phyloP scores from a whole-genome alignment of 257 asterid genomes.

The Solanum arcanum region DNA sequence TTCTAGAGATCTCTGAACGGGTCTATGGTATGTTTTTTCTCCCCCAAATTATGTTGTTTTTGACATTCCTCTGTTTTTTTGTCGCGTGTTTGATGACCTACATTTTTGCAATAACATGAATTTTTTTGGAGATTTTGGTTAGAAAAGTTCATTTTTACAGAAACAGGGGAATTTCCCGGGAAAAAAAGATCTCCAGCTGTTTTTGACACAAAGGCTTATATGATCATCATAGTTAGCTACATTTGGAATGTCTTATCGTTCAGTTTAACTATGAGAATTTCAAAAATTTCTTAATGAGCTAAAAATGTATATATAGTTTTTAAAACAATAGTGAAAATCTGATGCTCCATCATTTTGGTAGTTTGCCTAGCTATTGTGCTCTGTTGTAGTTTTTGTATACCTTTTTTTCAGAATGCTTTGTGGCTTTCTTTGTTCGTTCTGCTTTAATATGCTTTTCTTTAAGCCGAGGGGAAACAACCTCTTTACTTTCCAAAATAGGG shows the following conservation, averaged over 20 bases:
- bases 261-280: background rate
- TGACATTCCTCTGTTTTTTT: background rate
- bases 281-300: background rate
- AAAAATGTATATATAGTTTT: background rate
- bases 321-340: background rate
- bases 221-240: background rate
- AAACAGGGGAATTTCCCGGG: background rate
- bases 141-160: background rate
- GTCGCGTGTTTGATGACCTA: background rate
- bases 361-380: background rate
- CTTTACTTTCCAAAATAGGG: background rate
- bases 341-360: background rate
- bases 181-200: background rate
- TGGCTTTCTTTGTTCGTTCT: background rate
- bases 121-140: background rate
- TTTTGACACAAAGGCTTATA: background rate
- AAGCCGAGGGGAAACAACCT: background rate
- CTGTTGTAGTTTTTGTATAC: background rate
- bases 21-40: conserved; percentile 56
- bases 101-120: background rate
- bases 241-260: background rate
- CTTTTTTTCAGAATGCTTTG: background rate
- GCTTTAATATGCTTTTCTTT: background rate
- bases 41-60: background rate
- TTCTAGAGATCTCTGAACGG: conserved; percentile 97